Evolutionary conservation across 2,329 filamentous ascomycete species (phyloP).

Genomic region (Penicillium polonicum): DNA sequence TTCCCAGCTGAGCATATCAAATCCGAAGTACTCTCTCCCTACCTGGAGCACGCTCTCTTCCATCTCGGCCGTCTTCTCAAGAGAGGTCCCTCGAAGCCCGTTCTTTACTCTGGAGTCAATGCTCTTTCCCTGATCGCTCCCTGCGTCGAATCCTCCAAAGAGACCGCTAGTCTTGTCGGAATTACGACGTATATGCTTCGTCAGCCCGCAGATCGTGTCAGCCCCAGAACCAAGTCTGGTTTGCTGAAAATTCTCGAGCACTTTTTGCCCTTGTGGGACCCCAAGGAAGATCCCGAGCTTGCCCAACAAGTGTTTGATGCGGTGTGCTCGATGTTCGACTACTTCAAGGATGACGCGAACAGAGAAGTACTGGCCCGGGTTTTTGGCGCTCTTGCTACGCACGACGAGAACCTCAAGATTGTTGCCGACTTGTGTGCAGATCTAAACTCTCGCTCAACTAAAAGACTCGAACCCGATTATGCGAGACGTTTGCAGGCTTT

Average conservation of each 20-base stretch:
- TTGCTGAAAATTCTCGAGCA: constrained; percentile 77
- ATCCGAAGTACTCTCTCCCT: constrained; percentile 47
- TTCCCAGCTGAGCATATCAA: constrained; percentile 42
- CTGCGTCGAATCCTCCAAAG: constrained; percentile 60
- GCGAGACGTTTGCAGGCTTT: constrained; percentile 78
- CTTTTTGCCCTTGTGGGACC: constrained; percentile 68
- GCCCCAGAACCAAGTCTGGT: constrained; percentile 75
- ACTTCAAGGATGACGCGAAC: constrained; percentile 79
- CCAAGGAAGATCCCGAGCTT: constrained; percentile 57
- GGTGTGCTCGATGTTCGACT: constrained; percentile 79
- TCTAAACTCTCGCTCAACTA: constrained; percentile 74
- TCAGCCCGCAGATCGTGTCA: constrained; percentile 81
- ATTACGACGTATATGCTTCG: constrained; percentile 78
- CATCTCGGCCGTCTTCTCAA: constrained; percentile 55
- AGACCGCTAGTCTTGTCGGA: constrained; percentile 74
- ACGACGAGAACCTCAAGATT: constrained; percentile 59
- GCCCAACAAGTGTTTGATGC: constrained; percentile 69
- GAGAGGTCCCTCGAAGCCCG: constrained; percentile 64
- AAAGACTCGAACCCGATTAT: constrained; percentile 80
- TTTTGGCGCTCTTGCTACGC: constrained; percentile 66
- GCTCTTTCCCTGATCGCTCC: constrained; percentile 74
- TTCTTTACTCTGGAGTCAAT: constrained; percentile 76
- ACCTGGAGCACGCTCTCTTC: constrained; percentile 65
- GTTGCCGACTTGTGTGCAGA: constrained; percentile 71
- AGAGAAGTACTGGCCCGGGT: constrained; percentile 72